phyloP scores from a whole-genome alignment of 371 early-diverging fungal species.

The Actinomortierella ambigua region DNA sequence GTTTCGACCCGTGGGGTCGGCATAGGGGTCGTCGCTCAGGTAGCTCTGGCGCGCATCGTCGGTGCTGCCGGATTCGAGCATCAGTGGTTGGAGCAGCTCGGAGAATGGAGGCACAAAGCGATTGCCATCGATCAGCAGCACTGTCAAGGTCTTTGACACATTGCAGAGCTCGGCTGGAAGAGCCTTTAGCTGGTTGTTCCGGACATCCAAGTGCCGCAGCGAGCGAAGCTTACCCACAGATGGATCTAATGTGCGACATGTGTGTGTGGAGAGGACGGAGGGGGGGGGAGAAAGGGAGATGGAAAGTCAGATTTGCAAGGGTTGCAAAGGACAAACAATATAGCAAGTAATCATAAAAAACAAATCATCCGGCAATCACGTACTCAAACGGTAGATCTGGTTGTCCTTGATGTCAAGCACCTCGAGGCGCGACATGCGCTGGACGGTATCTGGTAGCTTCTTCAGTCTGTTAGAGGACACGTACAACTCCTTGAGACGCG shows the following conservation, averaged over 20 bases:
- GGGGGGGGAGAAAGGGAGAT: not conserved
- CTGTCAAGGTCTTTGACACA: slow-evolving; percentile 24
- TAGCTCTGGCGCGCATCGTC: slow-evolving; percentile 14
- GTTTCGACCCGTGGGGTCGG: slow-evolving; percentile 7
- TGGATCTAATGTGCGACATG: too few species aligned
- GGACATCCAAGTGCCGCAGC: slow-evolving; percentile 60
- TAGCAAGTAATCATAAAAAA: not conserved
- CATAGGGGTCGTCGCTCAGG: slow-evolving; percentile 36
- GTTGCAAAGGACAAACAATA: not conserved
- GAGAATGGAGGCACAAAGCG: slow-evolving; percentile 43
- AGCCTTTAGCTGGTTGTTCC: slow-evolving; percentile 54
- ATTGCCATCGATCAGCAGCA: slow-evolving; percentile 52
- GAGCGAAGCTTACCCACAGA: slow-evolving; percentile 42
- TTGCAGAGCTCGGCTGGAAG: slow-evolving; percentile 53
- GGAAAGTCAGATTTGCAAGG: not conserved
- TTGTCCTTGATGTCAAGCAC: slow-evolving; percentile 40
- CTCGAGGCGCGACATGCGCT: slow-evolving; percentile 53
- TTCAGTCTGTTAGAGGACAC: slow-evolving; percentile 77
- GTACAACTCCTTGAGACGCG: slow-evolving; percentile 71
- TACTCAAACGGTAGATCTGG: slow-evolving; percentile 40
- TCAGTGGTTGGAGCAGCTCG: slow-evolving; percentile 32
- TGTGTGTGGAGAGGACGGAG: too few species aligned
- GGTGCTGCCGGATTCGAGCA: slow-evolving; percentile 5
- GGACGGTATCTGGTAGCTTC: slow-evolving; percentile 51
- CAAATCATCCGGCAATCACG: not conserved